Conservation (phyloP, 805 yeast genomes). For the Myxozyma melibiosi region DNA sequence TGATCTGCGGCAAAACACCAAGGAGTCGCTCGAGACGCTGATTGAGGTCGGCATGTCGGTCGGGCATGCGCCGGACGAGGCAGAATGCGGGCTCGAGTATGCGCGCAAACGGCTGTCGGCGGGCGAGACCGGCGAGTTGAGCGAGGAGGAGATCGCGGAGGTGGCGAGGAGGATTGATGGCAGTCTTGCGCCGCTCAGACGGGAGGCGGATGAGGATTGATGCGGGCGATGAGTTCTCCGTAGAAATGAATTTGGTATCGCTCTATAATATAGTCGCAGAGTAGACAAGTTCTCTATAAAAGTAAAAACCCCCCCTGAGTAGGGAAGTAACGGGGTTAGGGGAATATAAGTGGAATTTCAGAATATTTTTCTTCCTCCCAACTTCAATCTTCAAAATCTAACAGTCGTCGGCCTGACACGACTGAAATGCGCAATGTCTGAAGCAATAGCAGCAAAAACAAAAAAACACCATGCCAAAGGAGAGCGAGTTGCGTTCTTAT, state of each 20-base stretch:
- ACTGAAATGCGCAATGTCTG: too few relatives aligned
- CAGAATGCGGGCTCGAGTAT: slow-evolving; percentile 48
- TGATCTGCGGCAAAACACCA: slow-evolving; percentile 71
- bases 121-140: slow-evolving; percentile 43
- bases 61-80: slow-evolving; percentile 64
- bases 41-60: slow-evolving; percentile 80
- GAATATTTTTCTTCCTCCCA: too few relatives aligned
- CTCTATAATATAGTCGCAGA: too few relatives aligned
- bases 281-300: too few relatives aligned
- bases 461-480: too few relatives aligned
- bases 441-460: too few relatives aligned
- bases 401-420: too few relatives aligned
- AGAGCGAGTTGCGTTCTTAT: background rate
- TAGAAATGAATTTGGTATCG: background rate
- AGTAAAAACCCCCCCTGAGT: too few relatives aligned
- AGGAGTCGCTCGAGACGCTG: slow-evolving; percentile 73
- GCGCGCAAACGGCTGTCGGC: slow-evolving; percentile 47
- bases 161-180: slow-evolving; percentile 29
- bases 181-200: slow-evolving; percentile 11
- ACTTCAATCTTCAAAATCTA: too few relatives aligned
- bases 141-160: slow-evolving; percentile 21
- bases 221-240: background rate
- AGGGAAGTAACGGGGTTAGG: too few relatives aligned
- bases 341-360: too few relatives aligned
- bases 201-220: background rate